Base-by-base conservation (phyloP, 148 eudicot genomes). In the Amaranthus hypochondriacus region DNA sequence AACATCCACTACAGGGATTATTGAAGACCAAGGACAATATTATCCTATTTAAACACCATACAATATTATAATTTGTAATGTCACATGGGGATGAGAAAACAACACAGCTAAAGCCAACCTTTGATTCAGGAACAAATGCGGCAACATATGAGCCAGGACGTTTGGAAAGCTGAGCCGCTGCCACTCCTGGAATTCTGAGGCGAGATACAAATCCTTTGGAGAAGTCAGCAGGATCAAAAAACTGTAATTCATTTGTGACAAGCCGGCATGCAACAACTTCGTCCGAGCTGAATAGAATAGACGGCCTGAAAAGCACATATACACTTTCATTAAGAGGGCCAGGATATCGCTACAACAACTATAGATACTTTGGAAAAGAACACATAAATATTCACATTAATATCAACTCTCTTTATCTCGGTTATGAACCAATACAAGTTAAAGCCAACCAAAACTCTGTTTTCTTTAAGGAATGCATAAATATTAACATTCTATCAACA, bases 171-270 rank as follows among this genome's bases (percentile, higher is more conserved):
- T 90, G 94, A 47, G 87, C 56, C 14, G 92, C 90, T 80, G 96
- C 92, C 75, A 96, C 81, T 69, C 96, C 92, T 69, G 92, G 96
- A 81, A 96, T 73, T 86, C 84, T 90, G 48, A 87, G 81, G 67
- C 94, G 85, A 78, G 88, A 75, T 43, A 80, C 76, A 75, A 87
- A 77, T 77, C 99, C 94, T 86, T 86, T 96, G 1, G 94, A 88
- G 74, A 96, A 90, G 77, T 92, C 91, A 39, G 68, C 51, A 55
- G 88, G 77, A 62, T 90, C 92, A 81, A 88, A 96, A 80, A 89
- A 83, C 51, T 96, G 99, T 48, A 92, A 76, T 81, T 92, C 96
- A 82, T 96, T 92, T 50, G 99, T 96, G 66, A 88, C 92, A 76
- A 92, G 78, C 70, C 89, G 92, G 75, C 96, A 92, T 52, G 94